phyloP scores from a whole-genome alignment of 1,284 basidiomycete genomes.

The Fomitopsis palustris region DNA sequence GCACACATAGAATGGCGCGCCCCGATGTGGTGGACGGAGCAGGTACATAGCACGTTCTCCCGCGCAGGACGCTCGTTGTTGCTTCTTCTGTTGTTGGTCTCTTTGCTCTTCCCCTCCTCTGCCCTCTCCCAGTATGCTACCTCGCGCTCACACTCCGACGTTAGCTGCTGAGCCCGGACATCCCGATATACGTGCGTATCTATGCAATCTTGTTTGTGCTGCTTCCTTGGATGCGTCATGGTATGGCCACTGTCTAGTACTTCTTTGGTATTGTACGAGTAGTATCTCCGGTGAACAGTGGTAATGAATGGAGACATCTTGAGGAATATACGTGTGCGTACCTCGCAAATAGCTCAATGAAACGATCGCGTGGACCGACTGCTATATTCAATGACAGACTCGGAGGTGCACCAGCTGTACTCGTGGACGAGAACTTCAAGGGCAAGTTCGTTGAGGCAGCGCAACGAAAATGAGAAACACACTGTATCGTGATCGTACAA shows the following conservation, averaged over 20 bases:
- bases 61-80: not conserved
- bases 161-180: not conserved
- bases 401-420: not conserved
- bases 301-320: not conserved
- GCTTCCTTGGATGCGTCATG: not conserved
- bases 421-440: too few relatives aligned
- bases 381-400: not conserved
- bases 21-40: not conserved
- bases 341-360: not conserved
- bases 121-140: not conserved
- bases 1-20: not conserved
- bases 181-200: conserved; percentile 1
- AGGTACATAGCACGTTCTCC: conserved; percentile 1
- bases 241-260: not conserved
- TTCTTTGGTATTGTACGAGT: not conserved
- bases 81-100: not conserved
- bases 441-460: too few relatives aligned
- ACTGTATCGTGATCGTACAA: not conserved
- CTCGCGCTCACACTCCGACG: not conserved
- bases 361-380: not conserved
- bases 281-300: not conserved
- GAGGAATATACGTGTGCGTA: not conserved
- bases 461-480: not conserved
- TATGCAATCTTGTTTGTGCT: not conserved
- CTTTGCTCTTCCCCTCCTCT: not conserved